Evolutionary conservation across 306 rosid genomes (phyloP).

Genomic region (Chamaecrista fasciculata): DNA sequence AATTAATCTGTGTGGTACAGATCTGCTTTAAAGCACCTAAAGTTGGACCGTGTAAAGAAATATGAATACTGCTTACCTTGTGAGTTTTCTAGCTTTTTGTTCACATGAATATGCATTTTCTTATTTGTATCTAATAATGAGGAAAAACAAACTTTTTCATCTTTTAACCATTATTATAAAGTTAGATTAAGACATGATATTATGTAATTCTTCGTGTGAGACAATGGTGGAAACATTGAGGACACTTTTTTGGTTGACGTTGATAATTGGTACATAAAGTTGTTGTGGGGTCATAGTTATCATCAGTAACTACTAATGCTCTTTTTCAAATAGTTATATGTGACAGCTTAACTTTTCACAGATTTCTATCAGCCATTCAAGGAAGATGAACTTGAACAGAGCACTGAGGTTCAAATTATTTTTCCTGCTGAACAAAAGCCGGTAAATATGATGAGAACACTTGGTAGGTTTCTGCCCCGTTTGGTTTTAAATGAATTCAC

Average conservation of each 20-base stretch:
- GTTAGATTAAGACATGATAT: neutral
- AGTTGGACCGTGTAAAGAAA: conserved; percentile 74
- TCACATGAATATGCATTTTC: conserved; percentile 8
- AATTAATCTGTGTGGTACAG: conserved; percentile 35
- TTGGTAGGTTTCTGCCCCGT: neutral
- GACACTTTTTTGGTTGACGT: neutral
- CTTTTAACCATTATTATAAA: neutral
- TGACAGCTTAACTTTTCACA: conserved; percentile 22
- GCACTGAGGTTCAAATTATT: conserved; percentile 69
- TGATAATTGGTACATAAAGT: neutral
- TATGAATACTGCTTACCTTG: conserved; percentile 81
- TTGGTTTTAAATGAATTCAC: conserved; percentile 3
- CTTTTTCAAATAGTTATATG: neutral
- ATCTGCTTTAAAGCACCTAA: conserved; percentile 76
- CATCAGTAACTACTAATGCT: neutral
- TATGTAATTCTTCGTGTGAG: neutral
- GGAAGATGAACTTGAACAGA: conserved; percentile 80
- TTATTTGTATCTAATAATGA: neutral
- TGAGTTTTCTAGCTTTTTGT: conserved; percentile 38
- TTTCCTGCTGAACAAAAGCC: conserved; percentile 64
- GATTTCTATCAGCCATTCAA: conserved; percentile 74
- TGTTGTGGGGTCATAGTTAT: neutral
- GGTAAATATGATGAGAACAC: conserved; percentile 36
- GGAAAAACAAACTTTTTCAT: neutral
- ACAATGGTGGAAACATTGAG: neutral